Base-by-base conservation (phyloP, 257 asterid species). In the Gynochthodes officinalis region DNA sequence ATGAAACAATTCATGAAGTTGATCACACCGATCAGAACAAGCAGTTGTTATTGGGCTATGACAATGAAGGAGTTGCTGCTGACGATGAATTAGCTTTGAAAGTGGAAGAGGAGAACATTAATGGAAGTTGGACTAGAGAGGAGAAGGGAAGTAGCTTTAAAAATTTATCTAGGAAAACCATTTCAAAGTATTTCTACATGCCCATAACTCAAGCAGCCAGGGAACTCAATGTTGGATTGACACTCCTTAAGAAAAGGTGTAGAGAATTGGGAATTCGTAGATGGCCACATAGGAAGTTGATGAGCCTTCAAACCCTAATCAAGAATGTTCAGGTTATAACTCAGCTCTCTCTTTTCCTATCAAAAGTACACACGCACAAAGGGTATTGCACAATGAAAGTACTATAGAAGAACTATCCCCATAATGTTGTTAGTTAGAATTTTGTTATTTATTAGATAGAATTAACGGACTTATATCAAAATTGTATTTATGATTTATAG, bases 261-360 rank as follows among this genome's bases (percentile, higher is more conserved):
- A 76, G 99, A 27, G 95, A 91, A 19, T 69, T 94, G 67, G 98
- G 99, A 0, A 91, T 94, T 39, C 71, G 81, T 6, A 82, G 99
- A 61, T 94, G 99, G 97, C 99, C 99, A 0, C 97, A 91, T 15
- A 52, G 99, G 28, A 94, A 94, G 81, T 82, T 94, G 82, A 87
- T 78, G 89, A 94, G 99, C 82, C 88, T 94, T 0, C 87, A 94
- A 85, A 84, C 96, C 85, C 89, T 94, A 67, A 91, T 94, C 73
- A 84, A 85, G 39, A 91, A 91, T 78, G 95, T 91, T 49, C 88
- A 91, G 91, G 97, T 86, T 49, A 58, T 30, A 21, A 5, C 15
- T n/a, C 50, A 12, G n/a, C 12, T 61, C 13, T 23, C 37, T 18
- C 39, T 27, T 4, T n/a, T n/a, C n/a, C n/a, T n/a, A n/a, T n/a